Evolutionary conservation across 139 green algal species (phyloP), one percentile per base, ranked within the genome.

Genomic region (Chlamydomonas asymmetrica): DNA sequence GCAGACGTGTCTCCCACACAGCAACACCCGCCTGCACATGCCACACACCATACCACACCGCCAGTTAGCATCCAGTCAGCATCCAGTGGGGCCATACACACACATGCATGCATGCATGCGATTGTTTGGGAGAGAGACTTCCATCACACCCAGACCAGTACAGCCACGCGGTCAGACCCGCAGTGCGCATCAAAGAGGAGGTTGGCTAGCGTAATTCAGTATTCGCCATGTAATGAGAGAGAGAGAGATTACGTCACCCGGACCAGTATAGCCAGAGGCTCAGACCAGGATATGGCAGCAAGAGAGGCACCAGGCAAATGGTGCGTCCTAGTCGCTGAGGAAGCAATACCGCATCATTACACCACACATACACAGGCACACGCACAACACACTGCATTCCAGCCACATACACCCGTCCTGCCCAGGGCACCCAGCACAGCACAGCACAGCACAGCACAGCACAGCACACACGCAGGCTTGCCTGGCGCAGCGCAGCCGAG

Each of bases 1-100:
- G 80, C 63, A 98, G 74, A 20, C 92, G 85, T 20, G 92, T 80
- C 84, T 98, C 94, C 91, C 89, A 93, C 76, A 94, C 81, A 20
- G 90, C 88, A 43, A 98, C 91, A 8, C 79, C 89, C 25, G 91
- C 90, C 9, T 62, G 62, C 64, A 56, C 48, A 56, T 56, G 48
- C 48, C 16, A 56, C 20, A 56, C 48, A 56, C 20, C 20, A 20
- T 56, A 56, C 48, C 16, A 56, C 20, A 56, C 48, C 16, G 16
- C 48, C 48, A 56, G 16, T 56, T 56, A 27, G 48, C 48, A 20
- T 16, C 48, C 16, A 27, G 48, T 20, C 48, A 56, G 16, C 48
- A 56, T 56, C 16, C 48, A 56, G 48, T 56, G 20, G 16, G 48
- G 16, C 63, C 63, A n/a, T n/a, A n/a, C n/a, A n/a, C n/a, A n/a